Base-by-base conservation (phyloP, 192 early-diverging fungal species). In the Gorgonomyces haynaldii region DNA sequence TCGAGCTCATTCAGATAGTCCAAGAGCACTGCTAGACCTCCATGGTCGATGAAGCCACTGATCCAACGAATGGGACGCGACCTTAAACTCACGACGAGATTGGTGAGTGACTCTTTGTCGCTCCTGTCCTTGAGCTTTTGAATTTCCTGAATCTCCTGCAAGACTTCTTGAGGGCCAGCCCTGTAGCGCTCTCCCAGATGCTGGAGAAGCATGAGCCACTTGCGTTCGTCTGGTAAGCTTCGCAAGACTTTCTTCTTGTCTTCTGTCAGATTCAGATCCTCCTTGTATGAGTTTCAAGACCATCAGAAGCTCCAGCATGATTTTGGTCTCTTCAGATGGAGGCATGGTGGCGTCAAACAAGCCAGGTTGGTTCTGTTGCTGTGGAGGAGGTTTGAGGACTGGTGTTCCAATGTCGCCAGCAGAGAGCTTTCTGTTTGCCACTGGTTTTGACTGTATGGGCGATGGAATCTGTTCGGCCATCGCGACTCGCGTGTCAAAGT, bases 51-150 rank as follows among this genome's bases (percentile, higher is more conserved):
- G 40, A 74, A 74, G 17, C 60, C 55, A 9, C 44, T 56, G 28
- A 74, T 74, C 72, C 72, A 74, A 20, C 69, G 55, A 47, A 74
- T 72, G 9, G 72, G 69, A 3, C 69, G 52, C 13, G 59, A 60
- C n/a, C 69, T 42, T 35, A 74, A 44, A 4, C 55, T 58, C 3
- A 72, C 69, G 2, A 62, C 65, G 4, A 74, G 50, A 32, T 67
- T 53, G 12, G 45, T 62, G 16, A 74, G 32, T 15, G 61, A 29
- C 36, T 74, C 59, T 17, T 50, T 36, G 45, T 69, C 58, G 2
- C 66, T 58, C 21, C 52, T 49, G n/a, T 57, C 27, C 16, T 58
- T 43, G 2, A 74, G 38, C 43, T 62, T 61, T 40, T 58, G 37
- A 10, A 74, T 62, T 30, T 72, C 63, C n/a, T 32, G 37, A 20